Conservation (phyloP, 345 rosid species). For the Pugionium cornutum region DNA sequence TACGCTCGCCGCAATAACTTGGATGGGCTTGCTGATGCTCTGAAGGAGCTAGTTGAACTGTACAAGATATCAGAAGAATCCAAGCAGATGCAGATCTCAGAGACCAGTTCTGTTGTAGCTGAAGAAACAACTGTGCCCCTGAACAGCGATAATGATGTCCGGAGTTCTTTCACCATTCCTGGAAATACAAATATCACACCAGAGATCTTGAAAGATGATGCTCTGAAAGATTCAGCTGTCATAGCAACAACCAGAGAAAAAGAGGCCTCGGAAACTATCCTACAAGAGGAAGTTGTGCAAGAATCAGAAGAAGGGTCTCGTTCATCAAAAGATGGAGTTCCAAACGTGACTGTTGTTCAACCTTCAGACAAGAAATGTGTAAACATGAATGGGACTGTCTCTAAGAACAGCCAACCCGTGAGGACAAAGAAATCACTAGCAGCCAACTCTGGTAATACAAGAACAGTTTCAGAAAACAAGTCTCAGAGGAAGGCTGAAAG, state of each 20-base stretch:
- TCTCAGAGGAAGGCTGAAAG: constrained; percentile 57
- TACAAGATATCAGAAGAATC: constrained; percentile 56
- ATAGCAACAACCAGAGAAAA: constrained; percentile 17
- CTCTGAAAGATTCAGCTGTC: constrained; percentile 19
- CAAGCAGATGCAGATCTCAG: constrained; percentile 61
- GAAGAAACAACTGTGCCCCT: constrained; percentile 38
- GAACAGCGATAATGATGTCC: constrained; percentile 33
- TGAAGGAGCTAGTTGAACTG: constrained; percentile 57
- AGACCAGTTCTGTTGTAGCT: constrained; percentile 57
- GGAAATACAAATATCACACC: constrained; percentile 26
- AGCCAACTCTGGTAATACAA: constrained; percentile 47
- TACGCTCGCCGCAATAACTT: constrained; percentile 63
- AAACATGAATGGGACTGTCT: constrained; percentile 43
- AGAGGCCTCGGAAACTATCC: constrained; percentile 18
- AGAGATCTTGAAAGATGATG: constrained; percentile 22
- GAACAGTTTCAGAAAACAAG: constrained; percentile 45
- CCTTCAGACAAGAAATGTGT: constrained; percentile 42
- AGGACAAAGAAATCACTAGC: constrained; percentile 46
- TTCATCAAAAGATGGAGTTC: constrained; percentile 47
- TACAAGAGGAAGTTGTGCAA: constrained; percentile 30
- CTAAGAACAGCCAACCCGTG: constrained; percentile 45
- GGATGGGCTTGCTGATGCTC: constrained; percentile 50
- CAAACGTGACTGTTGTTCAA: constrained; percentile 47
- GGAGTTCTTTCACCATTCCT: constrained; percentile 30
- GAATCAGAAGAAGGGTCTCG: constrained; percentile 4